These are phyloP conservation scores for Scedosporium boydii DNA, from an alignment of 2,329 filamentous ascomycete species.

Conservation along the genomic window DNA sequence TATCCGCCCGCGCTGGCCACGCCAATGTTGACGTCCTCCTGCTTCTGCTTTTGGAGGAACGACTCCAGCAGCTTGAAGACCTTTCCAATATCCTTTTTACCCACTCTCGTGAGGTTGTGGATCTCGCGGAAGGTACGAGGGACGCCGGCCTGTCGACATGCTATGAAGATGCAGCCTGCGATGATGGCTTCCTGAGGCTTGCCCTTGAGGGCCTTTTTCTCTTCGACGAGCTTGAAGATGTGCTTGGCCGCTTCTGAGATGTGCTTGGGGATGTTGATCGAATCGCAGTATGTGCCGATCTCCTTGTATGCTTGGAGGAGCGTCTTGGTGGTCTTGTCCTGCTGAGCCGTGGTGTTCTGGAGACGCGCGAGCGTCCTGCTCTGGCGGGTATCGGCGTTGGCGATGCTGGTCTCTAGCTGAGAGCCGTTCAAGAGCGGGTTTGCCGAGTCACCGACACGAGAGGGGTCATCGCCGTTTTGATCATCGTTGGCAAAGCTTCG, in stretches of 20 bases:
- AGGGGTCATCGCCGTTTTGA: constrained; percentile 90
- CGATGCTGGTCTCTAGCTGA: constrained; percentile 81
- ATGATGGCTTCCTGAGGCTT: constrained; percentile 92
- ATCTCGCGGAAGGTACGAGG: constrained; percentile 92
- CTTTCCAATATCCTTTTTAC: constrained; percentile 93
- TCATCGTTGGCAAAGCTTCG: constrained; percentile 98
- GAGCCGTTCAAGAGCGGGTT: constrained; percentile 86
- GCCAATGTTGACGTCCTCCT: constrained; percentile 38
- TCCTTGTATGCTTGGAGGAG: constrained; percentile 81
- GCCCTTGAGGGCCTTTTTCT: constrained; percentile 88
- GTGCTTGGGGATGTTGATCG: constrained; percentile 68
- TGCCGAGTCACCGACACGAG: constrained; percentile 89
- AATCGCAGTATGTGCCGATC: constrained; percentile 80
- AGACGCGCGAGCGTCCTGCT: constrained; percentile 70
- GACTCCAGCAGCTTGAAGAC: constrained; percentile 91
- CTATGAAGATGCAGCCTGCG: constrained; percentile 94
- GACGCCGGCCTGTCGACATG: constrained; percentile 80
- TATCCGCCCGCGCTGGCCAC: constrained; percentile 57
- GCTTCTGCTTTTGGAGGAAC: constrained; percentile 70
- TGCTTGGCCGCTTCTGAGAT: constrained; percentile 88
- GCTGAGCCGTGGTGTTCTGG: constrained; percentile 73
- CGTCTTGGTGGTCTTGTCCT: constrained; percentile 75
- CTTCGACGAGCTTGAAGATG: constrained; percentile 89
- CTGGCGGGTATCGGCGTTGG: constrained; percentile 65
- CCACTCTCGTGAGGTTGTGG: constrained; percentile 82